Conservation (phyloP, 352 stramenopile genomes). For the Saprolegnia diclina region DNA sequence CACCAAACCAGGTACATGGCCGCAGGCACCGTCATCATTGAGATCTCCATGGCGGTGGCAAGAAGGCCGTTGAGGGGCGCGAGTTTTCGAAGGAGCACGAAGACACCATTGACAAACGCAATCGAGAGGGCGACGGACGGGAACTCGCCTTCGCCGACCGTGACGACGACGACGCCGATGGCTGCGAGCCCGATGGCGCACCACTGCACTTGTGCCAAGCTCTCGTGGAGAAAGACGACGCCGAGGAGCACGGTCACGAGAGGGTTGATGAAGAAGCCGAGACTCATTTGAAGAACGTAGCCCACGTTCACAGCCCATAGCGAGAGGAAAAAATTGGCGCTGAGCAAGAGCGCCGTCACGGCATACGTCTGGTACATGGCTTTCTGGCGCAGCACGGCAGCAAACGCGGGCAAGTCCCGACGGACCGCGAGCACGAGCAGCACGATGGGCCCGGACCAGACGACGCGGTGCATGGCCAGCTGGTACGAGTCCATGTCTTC, state of each 20-base stretch:
- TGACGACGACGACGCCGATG: constrained; percentile 10
- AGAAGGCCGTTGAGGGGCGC: not conserved
- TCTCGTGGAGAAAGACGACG: constrained; percentile 10
- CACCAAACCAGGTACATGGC: not conserved
- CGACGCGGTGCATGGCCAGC: constrained; percentile 19
- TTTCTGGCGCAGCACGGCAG: not conserved
- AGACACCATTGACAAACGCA: not conserved
- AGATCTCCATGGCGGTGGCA: not conserved
- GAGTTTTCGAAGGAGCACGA: not conserved
- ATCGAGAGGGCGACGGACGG: constrained; percentile 8
- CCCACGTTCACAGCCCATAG: constrained; percentile 16
- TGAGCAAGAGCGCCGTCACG: constrained; percentile 6
- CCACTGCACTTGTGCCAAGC: not conserved
- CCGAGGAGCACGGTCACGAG: constrained; percentile 18
- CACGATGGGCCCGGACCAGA: constrained; percentile 20
- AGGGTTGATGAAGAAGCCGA: constrained; percentile 20
- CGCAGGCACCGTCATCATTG: constrained; percentile 2
- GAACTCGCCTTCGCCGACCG: constrained; percentile 7
- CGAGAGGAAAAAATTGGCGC: constrained; percentile 19
- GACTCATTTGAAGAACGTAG: constrained; percentile 13
- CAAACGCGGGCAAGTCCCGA: not conserved
- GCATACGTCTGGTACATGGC: not conserved
- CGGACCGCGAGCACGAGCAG: not conserved
- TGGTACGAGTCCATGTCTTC: constrained; percentile 3
- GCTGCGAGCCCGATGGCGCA: constrained; percentile 5